Percentiles rank a stretch among this genome's conserved stretches.
Evolutionary conservation across 2,329 filamentous ascomycete species (phyloP).

Genomic region (Cladophialophora bantiana): DNA sequence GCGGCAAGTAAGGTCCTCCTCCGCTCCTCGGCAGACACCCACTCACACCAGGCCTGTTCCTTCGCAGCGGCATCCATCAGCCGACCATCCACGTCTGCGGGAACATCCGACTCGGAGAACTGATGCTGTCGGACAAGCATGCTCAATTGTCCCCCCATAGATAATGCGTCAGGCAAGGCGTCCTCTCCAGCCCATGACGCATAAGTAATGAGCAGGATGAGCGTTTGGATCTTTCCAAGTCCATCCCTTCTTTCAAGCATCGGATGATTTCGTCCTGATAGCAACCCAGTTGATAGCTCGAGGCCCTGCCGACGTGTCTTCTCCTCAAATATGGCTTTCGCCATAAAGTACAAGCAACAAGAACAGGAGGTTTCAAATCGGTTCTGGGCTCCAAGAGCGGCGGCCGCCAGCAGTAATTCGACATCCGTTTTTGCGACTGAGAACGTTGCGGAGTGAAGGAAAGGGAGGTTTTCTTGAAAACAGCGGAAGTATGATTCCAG

Average conservation of each 20-base stretch:
- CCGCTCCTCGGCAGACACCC: slow-evolving; percentile 31
- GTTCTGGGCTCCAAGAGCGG: slow-evolving; percentile 64
- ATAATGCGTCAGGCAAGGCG: slow-evolving; percentile 21
- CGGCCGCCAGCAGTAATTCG: slow-evolving; percentile 71
- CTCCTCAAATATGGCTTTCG: slow-evolving; percentile 69
- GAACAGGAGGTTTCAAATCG: slow-evolving; percentile 55
- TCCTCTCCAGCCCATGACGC: slow-evolving; percentile 41
- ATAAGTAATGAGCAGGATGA: slow-evolving; percentile 20
- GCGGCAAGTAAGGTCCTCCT: slow-evolving; percentile 34
- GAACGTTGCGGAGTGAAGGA: slow-evolving; percentile 73
- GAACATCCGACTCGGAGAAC: slow-evolving; percentile 64
- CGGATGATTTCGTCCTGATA: neutral
- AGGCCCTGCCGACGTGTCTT: slow-evolving; percentile 49
- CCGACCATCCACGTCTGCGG: neutral
- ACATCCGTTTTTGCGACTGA: slow-evolving; percentile 69
- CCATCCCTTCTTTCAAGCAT: neutral
- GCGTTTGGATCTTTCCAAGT: slow-evolving; percentile 22
- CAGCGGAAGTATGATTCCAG: slow-evolving; percentile 74
- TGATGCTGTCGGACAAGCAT: slow-evolving; percentile 51
- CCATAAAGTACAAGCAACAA: slow-evolving; percentile 57
- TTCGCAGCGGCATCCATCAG: slow-evolving; percentile 40
- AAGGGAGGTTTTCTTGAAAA: slow-evolving; percentile 67
- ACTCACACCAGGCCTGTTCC: slow-evolving; percentile 50
- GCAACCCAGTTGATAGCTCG: slow-evolving; percentile 7
- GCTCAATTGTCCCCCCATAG: slow-evolving; percentile 26